phyloP scores from a whole-genome alignment of 805 yeast genomes.

The Metschnikowia continentalis region DNA sequence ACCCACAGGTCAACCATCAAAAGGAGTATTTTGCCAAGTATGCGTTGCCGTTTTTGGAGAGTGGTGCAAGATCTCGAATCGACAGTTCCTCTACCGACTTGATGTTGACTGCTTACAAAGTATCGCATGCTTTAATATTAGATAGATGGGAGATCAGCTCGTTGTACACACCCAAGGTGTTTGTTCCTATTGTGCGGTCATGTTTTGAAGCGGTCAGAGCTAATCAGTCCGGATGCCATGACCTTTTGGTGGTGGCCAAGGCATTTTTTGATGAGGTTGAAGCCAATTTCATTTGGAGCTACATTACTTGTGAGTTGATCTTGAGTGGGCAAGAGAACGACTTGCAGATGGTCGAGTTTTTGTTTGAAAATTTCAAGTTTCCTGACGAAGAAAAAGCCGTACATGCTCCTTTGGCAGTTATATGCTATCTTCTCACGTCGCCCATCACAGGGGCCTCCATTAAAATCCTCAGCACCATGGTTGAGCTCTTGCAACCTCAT shows the following conservation, averaged over 20 bases:
- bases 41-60: conserved; percentile 48
- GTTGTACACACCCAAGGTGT: conserved; percentile 61
- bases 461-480: conserved; percentile 36
- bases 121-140: conserved; percentile 65
- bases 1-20: conserved; percentile 30
- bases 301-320: conserved; percentile 44
- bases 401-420: conserved; percentile 70
- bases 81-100: conserved; percentile 26
- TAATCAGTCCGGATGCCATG: conserved; percentile 15
- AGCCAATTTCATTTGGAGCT: conserved; percentile 71
- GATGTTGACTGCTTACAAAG: conserved; percentile 52
- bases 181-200: conserved; percentile 59
- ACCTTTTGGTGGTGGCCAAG: conserved; percentile 54
- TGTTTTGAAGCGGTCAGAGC: conserved; percentile 26
- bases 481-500: conserved; percentile 59
- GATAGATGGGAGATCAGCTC: conserved; percentile 95
- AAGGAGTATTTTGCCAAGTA: conserved; percentile 50
- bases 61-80: conserved; percentile 52
- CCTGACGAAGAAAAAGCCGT: conserved; percentile 83
- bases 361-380: conserved; percentile 63
- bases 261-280: conserved; percentile 85
- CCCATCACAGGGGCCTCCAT: conserved; percentile 28
- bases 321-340: conserved; percentile 24
- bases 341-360: conserved; percentile 51
- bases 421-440: conserved; percentile 38